Percentiles rank a stretch among this genome's conserved stretches.
Conservation (phyloP, 1,284 basidiomycete species). For the Ustilago cynodontis region DNA sequence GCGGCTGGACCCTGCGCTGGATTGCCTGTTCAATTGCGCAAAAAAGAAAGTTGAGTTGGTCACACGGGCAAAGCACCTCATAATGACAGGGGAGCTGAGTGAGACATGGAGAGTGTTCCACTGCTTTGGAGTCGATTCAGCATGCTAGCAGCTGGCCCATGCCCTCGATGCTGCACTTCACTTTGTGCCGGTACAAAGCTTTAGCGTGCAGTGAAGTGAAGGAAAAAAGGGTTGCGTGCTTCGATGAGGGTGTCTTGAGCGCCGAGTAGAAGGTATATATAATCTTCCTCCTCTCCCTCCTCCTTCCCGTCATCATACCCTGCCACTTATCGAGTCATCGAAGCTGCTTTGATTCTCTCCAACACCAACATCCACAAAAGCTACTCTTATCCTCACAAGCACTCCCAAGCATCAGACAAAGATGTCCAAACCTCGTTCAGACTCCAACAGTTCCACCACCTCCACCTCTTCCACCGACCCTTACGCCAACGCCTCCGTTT, state of each 20-base stretch:
- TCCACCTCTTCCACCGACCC: conserved; percentile 32
- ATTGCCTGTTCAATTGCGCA: conserved; percentile 24
- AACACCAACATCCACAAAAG: background rate
- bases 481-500: conserved; percentile 43
- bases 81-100: background rate
- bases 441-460: conserved; percentile 26
- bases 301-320: background rate
- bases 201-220: background rate
- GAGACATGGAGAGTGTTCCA: conserved; percentile 9
- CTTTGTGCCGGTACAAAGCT: background rate
- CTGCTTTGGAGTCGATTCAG: background rate
- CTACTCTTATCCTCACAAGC: too few species aligned
- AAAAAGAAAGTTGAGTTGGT: conserved; percentile 3
- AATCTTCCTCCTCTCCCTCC: background rate
- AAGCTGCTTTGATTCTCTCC: background rate
- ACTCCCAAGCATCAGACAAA: background rate
- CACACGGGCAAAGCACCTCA: conserved; percentile 16
- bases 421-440: conserved; percentile 43
- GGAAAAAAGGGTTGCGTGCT: background rate
- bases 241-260: background rate
- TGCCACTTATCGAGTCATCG: background rate
- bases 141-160: background rate
- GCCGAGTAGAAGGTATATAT: background rate
- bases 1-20: conserved; percentile 31
- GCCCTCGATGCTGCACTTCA: background rate